phyloP scores from a whole-genome alignment of 192 early-diverging fungal genomes.

The Powellomyces hirtus region DNA sequence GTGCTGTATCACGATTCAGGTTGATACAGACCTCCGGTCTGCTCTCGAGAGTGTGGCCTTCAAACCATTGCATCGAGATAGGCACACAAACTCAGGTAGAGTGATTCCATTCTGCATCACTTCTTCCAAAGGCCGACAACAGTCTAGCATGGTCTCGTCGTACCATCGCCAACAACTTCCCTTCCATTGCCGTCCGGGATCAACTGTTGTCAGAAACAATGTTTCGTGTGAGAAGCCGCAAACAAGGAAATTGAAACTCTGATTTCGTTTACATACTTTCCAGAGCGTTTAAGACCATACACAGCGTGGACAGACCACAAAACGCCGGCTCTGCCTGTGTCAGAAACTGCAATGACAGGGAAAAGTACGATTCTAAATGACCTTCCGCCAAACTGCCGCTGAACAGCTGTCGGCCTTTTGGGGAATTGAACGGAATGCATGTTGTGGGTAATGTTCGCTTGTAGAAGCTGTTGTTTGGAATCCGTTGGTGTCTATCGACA shows the following conservation, averaged over 20 bases:
- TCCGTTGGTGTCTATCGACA: constrained; percentile 10
- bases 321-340: constrained; percentile 48
- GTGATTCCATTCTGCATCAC: constrained; percentile 43
- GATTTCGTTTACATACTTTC: constrained; percentile 16
- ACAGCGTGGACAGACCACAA: constrained; percentile 42
- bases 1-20: not conserved
- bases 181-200: constrained; percentile 46
- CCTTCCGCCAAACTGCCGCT: constrained; percentile 14
- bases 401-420: constrained; percentile 33
- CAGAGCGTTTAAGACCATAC: constrained; percentile 46
- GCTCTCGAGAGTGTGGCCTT: constrained; percentile 21
- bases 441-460: constrained; percentile 34
- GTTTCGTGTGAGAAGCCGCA: too few relatives aligned
- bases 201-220: constrained; percentile 18
- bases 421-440: constrained; percentile 33
- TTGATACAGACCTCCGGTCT: constrained; percentile 25
- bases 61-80: constrained; percentile 41
- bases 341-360: constrained; percentile 35
- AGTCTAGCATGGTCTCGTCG: constrained; percentile 43
- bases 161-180: constrained; percentile 45
- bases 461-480: constrained; percentile 32
- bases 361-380: constrained; percentile 38
- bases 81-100: constrained; percentile 36
- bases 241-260: too few relatives aligned
- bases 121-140: constrained; percentile 28